A percentile compares a stretch with the other conserved stretches of the same genome.
Conservation (phyloP, 2,329 filamentous ascomycete genomes). For the Diaporthe australafricana region DNA sequence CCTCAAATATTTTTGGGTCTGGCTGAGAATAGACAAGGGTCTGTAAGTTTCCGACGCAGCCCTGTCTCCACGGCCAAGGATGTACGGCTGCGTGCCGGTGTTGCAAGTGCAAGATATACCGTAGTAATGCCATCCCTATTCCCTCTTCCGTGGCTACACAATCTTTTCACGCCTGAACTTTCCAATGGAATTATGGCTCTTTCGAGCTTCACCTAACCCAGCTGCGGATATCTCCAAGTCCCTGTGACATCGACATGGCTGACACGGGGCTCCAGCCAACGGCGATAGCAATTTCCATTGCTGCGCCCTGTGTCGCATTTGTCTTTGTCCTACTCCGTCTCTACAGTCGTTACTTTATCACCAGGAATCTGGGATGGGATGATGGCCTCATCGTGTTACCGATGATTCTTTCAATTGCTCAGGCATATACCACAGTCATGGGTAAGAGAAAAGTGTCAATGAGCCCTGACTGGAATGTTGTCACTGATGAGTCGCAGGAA, state of each 20-base stretch:
- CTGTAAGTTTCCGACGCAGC: slow-evolving; percentile 24
- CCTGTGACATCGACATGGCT: not conserved
- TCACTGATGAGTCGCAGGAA: not conserved
- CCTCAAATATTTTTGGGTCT: slow-evolving; percentile 11
- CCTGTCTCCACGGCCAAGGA: slow-evolving; percentile 19
- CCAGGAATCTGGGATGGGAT: slow-evolving; percentile 25
- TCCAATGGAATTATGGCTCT: slow-evolving; percentile 10
- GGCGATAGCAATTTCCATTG: slow-evolving; percentile 22
- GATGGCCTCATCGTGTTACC: slow-evolving; percentile 25
- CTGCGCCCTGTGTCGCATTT: slow-evolving; percentile 28
- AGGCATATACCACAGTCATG: slow-evolving; percentile 26
- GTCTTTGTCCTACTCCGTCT: slow-evolving; percentile 24
- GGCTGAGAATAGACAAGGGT: not conserved
- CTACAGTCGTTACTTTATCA: slow-evolving; percentile 29
- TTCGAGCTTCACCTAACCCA: not conserved
- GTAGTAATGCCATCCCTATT: slow-evolving; percentile 1
- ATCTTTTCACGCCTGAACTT: not conserved
- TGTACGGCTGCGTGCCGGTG: not conserved
- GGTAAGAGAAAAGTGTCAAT: not conserved
- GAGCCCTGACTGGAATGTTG: not conserved
- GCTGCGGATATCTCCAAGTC: slow-evolving; percentile 8
- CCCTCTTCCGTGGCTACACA: not conserved
- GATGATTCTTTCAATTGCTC: slow-evolving; percentile 28
- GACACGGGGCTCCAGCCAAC: slow-evolving; percentile 24
- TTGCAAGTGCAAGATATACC: not conserved